Conservation (phyloP, 352 stramenopile species). For the Globisporangium splendens region DNA sequence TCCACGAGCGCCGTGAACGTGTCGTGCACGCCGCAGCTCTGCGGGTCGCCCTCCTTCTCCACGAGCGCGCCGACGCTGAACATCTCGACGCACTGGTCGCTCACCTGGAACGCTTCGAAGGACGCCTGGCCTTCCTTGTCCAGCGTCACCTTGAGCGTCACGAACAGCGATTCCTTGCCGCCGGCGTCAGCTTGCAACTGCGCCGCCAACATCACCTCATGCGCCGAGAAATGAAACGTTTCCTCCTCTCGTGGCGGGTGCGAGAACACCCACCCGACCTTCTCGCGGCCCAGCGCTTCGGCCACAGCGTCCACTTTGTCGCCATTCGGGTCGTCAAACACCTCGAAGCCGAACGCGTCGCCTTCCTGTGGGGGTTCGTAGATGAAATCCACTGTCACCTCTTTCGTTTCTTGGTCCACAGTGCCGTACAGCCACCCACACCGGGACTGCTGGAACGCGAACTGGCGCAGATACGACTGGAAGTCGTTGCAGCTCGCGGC, state of each 20-base stretch:
- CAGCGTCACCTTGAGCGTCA: conserved; percentile 95
- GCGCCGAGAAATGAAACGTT: conserved; percentile 91
- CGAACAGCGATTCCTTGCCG: conserved; percentile 93
- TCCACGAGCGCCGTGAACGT: conserved; percentile 98
- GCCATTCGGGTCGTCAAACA: conserved; percentile 89
- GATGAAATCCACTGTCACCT: conserved; percentile 93
- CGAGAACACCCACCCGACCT: conserved; percentile 97
- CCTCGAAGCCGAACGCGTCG: conserved; percentile 86
- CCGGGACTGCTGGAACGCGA: conserved; percentile 92
- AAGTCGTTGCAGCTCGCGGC: conserved; percentile 87
- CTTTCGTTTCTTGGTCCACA: conserved; percentile 80
- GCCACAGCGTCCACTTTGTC: conserved; percentile 86
- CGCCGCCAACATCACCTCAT: conserved; percentile 91
- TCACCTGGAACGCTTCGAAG: conserved; percentile 97
- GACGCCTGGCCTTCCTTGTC: conserved; percentile 92
- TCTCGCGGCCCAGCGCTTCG: conserved; percentile 83
- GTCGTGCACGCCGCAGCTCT: conserved; percentile 90
- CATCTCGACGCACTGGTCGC: conserved; percentile 98
- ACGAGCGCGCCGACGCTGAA: conserved; percentile 92
- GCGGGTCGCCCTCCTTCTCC: conserved; percentile 87
- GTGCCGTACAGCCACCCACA: conserved; percentile 95
- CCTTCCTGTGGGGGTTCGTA: conserved; percentile 95
- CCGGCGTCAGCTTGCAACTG: conserved; percentile 95
- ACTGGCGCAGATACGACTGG: conserved; percentile 87
- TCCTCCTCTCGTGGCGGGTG: conserved; percentile 94